Evolutionary conservation across 2,329 filamentous ascomycete genomes (phyloP).

Genomic region (Penicillium verrucosum): DNA sequence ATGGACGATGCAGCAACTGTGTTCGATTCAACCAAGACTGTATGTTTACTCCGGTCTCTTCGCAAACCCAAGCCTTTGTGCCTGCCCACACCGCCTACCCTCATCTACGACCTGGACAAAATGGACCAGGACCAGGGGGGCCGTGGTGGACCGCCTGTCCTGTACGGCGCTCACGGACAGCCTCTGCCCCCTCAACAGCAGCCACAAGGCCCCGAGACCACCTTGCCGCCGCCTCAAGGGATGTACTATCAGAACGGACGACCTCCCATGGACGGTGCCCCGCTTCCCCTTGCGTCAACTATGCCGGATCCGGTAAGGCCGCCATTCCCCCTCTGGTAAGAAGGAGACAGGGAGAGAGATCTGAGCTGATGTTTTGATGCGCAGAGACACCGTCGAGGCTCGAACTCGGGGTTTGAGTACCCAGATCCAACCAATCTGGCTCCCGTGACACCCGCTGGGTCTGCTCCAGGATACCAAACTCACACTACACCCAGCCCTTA

Average conservation of each 20-base stretch:
- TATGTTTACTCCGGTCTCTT: slow-evolving; percentile 72
- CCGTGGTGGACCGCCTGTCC: slow-evolving; percentile 28
- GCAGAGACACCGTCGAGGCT: slow-evolving; percentile 45
- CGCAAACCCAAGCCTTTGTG: slow-evolving; percentile 71
- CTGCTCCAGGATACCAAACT: slow-evolving; percentile 43
- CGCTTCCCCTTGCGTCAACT: slow-evolving; percentile 38
- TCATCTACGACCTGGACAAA: slow-evolving; percentile 42
- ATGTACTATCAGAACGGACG: slow-evolving; percentile 42
- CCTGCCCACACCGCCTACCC: slow-evolving; percentile 67
- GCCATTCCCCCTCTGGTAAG: slow-evolving; percentile 17
- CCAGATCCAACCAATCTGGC: slow-evolving; percentile 48
- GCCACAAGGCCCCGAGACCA: slow-evolving; percentile 35
- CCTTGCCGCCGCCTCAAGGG: slow-evolving; percentile 41
- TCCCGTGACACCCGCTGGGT: slow-evolving; percentile 46
- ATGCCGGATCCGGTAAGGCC: slow-evolving; percentile 48
- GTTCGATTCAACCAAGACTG: slow-evolving; percentile 72
- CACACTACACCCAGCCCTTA: slow-evolving; percentile 39
- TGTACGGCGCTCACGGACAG: slow-evolving; percentile 52
- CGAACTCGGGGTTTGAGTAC: slow-evolving; percentile 45
- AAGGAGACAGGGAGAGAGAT: background rate
- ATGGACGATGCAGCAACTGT: slow-evolving; percentile 71
- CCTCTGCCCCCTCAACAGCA: slow-evolving; percentile 47
- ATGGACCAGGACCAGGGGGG: slow-evolving; percentile 35
- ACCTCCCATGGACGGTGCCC: slow-evolving; percentile 28
- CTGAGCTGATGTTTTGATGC: slow-evolving; percentile 10